Conservation (phyloP, 2,329 filamentous ascomycete genomes). For the Alternaria gaisen region DNA sequence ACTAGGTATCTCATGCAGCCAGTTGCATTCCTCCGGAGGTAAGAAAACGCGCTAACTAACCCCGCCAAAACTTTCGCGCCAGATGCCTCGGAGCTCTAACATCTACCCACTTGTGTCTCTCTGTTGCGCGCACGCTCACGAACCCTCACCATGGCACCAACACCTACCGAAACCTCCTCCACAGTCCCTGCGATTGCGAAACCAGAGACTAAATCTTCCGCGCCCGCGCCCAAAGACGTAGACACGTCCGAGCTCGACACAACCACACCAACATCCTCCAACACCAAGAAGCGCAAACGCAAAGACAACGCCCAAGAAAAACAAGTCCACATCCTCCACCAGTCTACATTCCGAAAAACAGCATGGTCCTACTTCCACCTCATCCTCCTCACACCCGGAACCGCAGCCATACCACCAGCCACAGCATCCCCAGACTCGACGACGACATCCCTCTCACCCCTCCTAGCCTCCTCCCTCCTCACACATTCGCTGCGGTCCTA, state of each 20-base stretch:
- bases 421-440: slow-evolving; percentile 52
- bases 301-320: slow-evolving; percentile 13
- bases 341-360: slow-evolving; percentile 52
- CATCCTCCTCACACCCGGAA: slow-evolving; percentile 37
- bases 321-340: slow-evolving; percentile 35
- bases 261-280: neutral
- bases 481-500: slow-evolving; percentile 72
- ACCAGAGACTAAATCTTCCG: neutral
- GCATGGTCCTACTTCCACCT: slow-evolving; percentile 56
- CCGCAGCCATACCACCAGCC: neutral
- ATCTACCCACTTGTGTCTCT: neutral
- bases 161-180: neutral
- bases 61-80: slow-evolving; percentile 34
- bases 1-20: neutral
- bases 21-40: slow-evolving; percentile 15
- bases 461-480: slow-evolving; percentile 71
- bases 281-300: slow-evolving; percentile 24
- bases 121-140: neutral
- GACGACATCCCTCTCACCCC: slow-evolving; percentile 57
- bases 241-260: slow-evolving; percentile 4
- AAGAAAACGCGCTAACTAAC: slow-evolving; percentile 32
- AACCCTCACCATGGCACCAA: neutral
- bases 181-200: neutral
- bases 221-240: neutral
- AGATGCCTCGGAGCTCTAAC: neutral